phyloP scores from a whole-genome alignment of 495 filamentous ascomycete genomes.

The Tuber magnatum region DNA sequence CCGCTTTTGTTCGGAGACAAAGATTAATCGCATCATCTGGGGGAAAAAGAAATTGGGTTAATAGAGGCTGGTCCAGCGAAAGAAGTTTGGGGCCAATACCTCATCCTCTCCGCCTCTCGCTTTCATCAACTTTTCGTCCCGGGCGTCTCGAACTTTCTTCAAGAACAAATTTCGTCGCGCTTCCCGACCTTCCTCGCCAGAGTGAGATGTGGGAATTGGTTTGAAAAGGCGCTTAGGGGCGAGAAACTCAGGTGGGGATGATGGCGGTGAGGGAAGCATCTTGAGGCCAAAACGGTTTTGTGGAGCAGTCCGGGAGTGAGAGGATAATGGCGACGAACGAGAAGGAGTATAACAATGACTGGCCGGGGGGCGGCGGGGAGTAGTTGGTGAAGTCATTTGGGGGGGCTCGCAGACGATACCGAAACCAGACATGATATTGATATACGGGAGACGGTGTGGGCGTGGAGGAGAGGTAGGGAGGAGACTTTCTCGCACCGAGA shows the following conservation, averaged over 20 bases:
- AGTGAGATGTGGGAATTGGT: slow-evolving; percentile 18
- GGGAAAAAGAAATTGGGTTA: background rate
- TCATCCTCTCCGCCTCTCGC: slow-evolving; percentile 69
- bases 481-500: background rate
- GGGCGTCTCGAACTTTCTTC: slow-evolving; percentile 62
- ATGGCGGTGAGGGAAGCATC: slow-evolving; percentile 37
- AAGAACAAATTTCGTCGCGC: slow-evolving; percentile 61
- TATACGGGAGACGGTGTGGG: background rate
- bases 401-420: background rate
- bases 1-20: slow-evolving; percentile 44
- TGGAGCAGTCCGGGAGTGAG: slow-evolving; percentile 5
- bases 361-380: slow-evolving; percentile 17
- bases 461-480: background rate
- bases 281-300: slow-evolving; percentile 13
- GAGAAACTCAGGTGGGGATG: slow-evolving; percentile 36
- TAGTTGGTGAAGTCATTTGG: slow-evolving; percentile 12
- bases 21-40: slow-evolving; percentile 49
- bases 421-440: slow-evolving; percentile 13
- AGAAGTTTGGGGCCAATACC: slow-evolving; percentile 44
- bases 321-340: slow-evolving; percentile 34
- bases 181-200: slow-evolving; percentile 48
- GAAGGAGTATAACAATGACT: slow-evolving; percentile 23
- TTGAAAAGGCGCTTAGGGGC: slow-evolving; percentile 32
- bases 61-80: background rate
- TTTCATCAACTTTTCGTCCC: slow-evolving; percentile 60